These are phyloP conservation scores for Atkinsonella hypoxylon DNA, from an alignment of 2,329 filamentous ascomycete species.

Conservation along the genomic window DNA sequence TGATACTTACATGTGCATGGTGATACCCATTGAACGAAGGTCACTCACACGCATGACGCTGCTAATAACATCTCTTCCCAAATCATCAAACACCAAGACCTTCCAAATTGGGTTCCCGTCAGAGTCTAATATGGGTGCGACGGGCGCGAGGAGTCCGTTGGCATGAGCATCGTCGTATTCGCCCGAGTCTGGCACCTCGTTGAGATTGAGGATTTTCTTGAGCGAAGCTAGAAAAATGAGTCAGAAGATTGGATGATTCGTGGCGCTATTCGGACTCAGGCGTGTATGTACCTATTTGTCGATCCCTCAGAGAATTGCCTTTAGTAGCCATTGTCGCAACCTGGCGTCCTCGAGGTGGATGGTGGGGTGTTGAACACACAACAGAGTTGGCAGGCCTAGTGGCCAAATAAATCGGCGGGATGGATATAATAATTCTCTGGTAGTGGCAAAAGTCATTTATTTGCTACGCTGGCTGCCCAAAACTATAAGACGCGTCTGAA, in stretches of 20 bases:
- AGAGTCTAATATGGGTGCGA: slow-evolving; percentile 70
- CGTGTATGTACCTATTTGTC: slow-evolving; percentile 31
- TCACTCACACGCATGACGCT: slow-evolving; percentile 92
- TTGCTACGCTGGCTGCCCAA: background rate
- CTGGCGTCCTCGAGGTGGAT: background rate
- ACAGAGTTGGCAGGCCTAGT: background rate
- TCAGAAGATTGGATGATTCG: background rate
- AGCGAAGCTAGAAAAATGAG: slow-evolving; percentile 55
- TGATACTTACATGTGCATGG: slow-evolving; percentile 69
- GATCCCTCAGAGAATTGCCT: slow-evolving; percentile 35
- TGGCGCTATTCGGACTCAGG: background rate
- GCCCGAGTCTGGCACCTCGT: slow-evolving; percentile 54
- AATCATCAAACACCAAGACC: slow-evolving; percentile 86
- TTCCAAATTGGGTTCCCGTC: slow-evolving; percentile 96
- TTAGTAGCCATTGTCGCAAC: slow-evolving; percentile 31
- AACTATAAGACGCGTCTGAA: background rate
- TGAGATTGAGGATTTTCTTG: slow-evolving; percentile 91
- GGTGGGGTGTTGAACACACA: background rate
- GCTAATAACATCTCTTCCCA: slow-evolving; percentile 89
- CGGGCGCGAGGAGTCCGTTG: slow-evolving; percentile 53
- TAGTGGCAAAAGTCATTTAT: background rate
- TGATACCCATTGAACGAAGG: slow-evolving; percentile 85
- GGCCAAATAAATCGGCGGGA: background rate
- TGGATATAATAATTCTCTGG: background rate
- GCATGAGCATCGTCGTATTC: slow-evolving; percentile 50